Conservation (phyloP, 179 eudicot genomes). For the Carnegiea gigantea region DNA sequence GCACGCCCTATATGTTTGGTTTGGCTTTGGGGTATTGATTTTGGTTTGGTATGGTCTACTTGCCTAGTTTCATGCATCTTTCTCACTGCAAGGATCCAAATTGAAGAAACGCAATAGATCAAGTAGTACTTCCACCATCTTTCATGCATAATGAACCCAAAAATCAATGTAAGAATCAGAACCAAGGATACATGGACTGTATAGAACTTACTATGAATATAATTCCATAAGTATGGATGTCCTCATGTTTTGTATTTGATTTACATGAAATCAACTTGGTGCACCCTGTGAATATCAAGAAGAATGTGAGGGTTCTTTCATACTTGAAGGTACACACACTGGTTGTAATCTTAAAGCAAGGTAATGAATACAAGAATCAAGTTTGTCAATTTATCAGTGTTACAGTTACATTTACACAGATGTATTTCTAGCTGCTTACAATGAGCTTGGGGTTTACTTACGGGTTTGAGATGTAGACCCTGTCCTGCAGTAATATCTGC, state of each 20-base stretch:
- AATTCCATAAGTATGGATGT: constrained; percentile 69
- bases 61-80: neutral
- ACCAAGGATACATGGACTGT: neutral
- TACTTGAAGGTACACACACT: neutral
- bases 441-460: constrained; percentile 30
- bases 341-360: neutral
- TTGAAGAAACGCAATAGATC: too few species aligned
- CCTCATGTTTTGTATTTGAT: constrained; percentile 46
- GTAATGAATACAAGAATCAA: neutral
- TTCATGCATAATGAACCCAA: neutral
- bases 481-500: constrained; percentile 65
- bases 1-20: too few species aligned
- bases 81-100: too few species aligned
- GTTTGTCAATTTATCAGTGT: neutral
- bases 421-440: neutral
- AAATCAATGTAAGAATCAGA: neutral
- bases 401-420: neutral
- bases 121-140: too few species aligned
- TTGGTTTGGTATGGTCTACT: neutral
- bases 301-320: neutral
- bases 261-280: constrained; percentile 61
- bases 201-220: constrained; percentile 60
- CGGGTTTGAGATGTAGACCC: constrained; percentile 62
- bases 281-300: constrained; percentile 46
- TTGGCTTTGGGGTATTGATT: too few species aligned